Base-by-base conservation (phyloP, 2,329 filamentous ascomycete species). In the Colletotrichum sp. region DNA sequence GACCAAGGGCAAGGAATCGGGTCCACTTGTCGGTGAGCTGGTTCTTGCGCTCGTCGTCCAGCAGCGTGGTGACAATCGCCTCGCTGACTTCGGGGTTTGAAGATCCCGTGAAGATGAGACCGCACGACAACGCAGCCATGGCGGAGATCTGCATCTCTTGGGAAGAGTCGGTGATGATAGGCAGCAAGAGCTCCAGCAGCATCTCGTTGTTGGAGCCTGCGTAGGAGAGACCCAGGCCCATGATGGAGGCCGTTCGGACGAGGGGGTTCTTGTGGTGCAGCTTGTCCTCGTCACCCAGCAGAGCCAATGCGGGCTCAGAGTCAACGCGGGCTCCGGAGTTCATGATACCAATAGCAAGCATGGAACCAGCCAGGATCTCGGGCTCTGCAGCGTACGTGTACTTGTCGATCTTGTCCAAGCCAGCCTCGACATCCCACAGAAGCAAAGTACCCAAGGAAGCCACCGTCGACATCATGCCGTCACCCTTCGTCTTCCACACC, bases 401-500 rank as follows among this genome's bases (percentile, higher is more conserved):
- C 83, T 94, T 95, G 85, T 99, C 96, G 80, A 99, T 96, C 86
- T 96, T 96, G 84, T 98, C 95, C 70, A 99, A 88, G 71, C 96
- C 97, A 79, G 92, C 93, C 82, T 99, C 96, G 26, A 98, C 93
- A 82, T 99, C 96, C 95, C 97, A 98, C 81, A 98, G 91, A 83
- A 98, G 89, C 22, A 99, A 89, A 81, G 97, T 96, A 82, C 97
- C 97, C 80, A 98, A 87, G 1, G 97, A 99, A 6, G 98, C 98
- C 52, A 98, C 95, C 1, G 96, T 98, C 2, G 97, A 99, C 86
- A 98, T 91, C 96, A 98, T 98, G 78, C 97, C 97, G 81, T 98
- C 96, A 57, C 98, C 96, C 86, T 99, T 99, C 24, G 98, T 99
- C 89, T 99, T 99, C 95, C 96, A 99, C 6, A 99, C 95, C 96